Percentiles rank a stretch among this genome's conserved stretches.
Evolutionary conservation across 129 eudicot genomes (phyloP).

Genomic region (Saposhnikovia divaricata): DNA sequence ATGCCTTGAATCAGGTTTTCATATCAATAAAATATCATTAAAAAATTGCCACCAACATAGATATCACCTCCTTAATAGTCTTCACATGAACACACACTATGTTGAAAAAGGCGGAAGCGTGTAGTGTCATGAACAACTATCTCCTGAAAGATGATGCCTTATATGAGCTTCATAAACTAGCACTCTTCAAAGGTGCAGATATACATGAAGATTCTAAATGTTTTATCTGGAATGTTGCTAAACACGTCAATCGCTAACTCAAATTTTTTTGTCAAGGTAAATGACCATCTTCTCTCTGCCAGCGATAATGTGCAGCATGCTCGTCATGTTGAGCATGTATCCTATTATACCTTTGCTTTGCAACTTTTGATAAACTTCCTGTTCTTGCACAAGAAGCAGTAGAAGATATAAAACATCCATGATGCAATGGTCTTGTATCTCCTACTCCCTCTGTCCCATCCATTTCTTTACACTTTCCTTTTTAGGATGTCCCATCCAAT

Average conservation of each 20-base stretch:
- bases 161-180: conserved; percentile 34
- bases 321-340: conserved; percentile 25
- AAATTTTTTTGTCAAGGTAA: too few species aligned
- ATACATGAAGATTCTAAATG: conserved; percentile 34
- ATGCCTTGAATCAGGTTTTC: too few species aligned
- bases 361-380: conserved; percentile 29
- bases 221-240: conserved; percentile 25
- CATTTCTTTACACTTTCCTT: too few species aligned
- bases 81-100: too few species aligned
- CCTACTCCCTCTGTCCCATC: too few species aligned
- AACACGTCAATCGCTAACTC: conserved; percentile 31
- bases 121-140: too few species aligned
- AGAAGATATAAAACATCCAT: conserved; percentile 32
- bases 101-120: conserved; percentile 25
- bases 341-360: conserved; percentile 25
- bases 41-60: too few species aligned
- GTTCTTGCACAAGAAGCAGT: conserved; percentile 28
- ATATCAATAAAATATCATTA: too few species aligned
- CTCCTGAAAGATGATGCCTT: conserved; percentile 18
- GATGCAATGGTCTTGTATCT: too few species aligned
- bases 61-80: too few species aligned
- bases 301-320: conserved; percentile 35
- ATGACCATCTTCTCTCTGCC: conserved; percentile 23
- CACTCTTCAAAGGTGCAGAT: conserved; percentile 39
- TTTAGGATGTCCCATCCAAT: too few species aligned